Evolutionary conservation across 176 grass and related monocot species (phyloP).

Genomic region (Triticum monococcum): DNA sequence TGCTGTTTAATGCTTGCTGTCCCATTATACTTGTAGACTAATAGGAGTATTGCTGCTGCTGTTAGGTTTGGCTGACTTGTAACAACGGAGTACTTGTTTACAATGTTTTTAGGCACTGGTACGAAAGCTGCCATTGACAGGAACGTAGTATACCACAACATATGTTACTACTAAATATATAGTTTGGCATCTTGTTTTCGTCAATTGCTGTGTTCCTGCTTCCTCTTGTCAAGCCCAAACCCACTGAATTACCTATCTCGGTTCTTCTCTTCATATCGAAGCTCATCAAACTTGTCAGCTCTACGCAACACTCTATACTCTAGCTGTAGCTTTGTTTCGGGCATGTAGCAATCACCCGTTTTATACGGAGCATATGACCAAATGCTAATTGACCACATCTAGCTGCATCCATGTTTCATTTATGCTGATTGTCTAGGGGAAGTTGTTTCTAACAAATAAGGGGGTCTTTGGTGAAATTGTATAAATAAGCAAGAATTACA

Average conservation of each 20-base stretch:
- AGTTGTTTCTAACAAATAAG: neutral
- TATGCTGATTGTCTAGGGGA: neutral
- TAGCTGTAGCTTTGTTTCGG: slow-evolving; percentile 4
- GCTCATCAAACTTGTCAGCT: neutral
- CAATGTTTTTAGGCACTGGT: slow-evolving; percentile 4
- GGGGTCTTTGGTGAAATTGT: too few species aligned
- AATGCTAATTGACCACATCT: neutral
- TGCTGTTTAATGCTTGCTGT: slow-evolving; percentile 15
- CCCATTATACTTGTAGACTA: neutral
- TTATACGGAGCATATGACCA: neutral
- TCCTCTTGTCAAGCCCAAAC: slow-evolving; percentile 22
- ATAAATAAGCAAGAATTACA: neutral
- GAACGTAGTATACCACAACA: neutral
- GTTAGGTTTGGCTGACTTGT: slow-evolving; percentile 20
- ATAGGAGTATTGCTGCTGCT: neutral
- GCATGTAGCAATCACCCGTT: neutral
- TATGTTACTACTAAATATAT: neutral
- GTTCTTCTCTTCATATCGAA: neutral
- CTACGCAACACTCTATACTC: slow-evolving; percentile 23
- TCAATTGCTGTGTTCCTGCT: slow-evolving; percentile 5
- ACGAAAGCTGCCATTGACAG: neutral
- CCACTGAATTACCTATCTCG: slow-evolving; percentile 5
- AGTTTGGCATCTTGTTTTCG: slow-evolving; percentile 20
- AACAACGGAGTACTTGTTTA: slow-evolving; percentile 15
- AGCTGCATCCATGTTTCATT: neutral